These are phyloP conservation scores for Phytophthora lateralis DNA, from an alignment of 352 stramenopile species.

Conservation along the genomic window DNA sequence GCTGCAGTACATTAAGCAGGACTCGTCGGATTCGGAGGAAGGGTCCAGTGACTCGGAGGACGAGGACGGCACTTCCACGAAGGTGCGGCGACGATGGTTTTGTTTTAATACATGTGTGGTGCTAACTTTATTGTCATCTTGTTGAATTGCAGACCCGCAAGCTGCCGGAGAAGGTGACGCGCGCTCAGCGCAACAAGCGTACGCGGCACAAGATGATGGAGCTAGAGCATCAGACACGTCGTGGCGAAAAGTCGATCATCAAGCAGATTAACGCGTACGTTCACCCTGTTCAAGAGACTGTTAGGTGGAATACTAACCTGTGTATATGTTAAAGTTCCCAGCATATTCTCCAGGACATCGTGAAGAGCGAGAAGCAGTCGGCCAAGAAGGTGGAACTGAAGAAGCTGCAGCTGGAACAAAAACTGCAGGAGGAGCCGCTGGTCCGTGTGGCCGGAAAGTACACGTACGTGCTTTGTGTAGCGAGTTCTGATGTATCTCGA, in stretches of 20 bases:
- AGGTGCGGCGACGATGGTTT: constrained; percentile 1
- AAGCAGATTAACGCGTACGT: constrained; percentile 90
- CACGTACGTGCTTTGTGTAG: constrained; percentile 46
- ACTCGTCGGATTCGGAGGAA: constrained; percentile 49
- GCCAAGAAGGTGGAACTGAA: constrained; percentile 77
- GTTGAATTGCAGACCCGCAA: constrained; percentile 34
- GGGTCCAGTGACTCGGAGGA: constrained; percentile 49
- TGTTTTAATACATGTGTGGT: background rate
- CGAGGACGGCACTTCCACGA: constrained; percentile 47
- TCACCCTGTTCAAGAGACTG: background rate
- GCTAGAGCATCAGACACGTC: constrained; percentile 62
- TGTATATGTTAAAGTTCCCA: constrained; percentile 44
- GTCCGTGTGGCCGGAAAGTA: constrained; percentile 77
- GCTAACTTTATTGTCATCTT: background rate
- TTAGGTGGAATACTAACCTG: background rate
- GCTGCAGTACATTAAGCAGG: constrained; percentile 78
- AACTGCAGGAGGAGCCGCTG: constrained; percentile 75
- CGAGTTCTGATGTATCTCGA: background rate
- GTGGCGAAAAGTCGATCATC: constrained; percentile 74
- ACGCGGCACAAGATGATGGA: constrained; percentile 83
- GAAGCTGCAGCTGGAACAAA: constrained; percentile 76
- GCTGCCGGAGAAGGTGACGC: constrained; percentile 64
- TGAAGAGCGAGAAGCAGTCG: constrained; percentile 69
- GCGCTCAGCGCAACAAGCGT: constrained; percentile 78
- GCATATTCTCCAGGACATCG: constrained; percentile 71